Evolutionary conservation across 306 rosid species (phyloP), one percentile per base, ranked within the genome.

Genomic region (Rosa rugosa): DNA sequence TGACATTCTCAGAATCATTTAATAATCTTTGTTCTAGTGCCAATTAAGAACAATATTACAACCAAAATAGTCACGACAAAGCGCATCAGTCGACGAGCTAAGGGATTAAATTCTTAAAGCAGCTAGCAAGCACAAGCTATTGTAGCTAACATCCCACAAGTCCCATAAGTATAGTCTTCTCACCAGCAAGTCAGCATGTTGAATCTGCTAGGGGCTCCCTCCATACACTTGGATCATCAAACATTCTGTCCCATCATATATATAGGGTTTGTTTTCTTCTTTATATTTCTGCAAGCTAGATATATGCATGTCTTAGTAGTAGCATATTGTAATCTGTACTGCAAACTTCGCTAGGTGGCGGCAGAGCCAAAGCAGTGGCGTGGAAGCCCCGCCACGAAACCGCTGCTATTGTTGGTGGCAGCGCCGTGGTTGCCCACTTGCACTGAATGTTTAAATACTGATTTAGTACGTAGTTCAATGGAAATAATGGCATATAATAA

Each of bases 301-400:
- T 11, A 13, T 1, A 62, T 62, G 8, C 17, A 25, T 11, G 38
- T 23, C 1, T 11, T 31, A 62, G 36, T 23, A 1, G 38, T 60
- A 12, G 40, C 6, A 5, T 47, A 16, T 16, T 31, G 18, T 14
- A 6, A 13, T 27, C 18, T 64, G 44, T 16, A 16, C 69, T 31
- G n/a, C 22, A 34, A 34, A 34, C 69, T 27, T 6, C 18, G 46
- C 6, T 38, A 38, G 71, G 42, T 66, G 71, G 49, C 8, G 47
- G 46, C 71, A 66, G 49, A 66, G 71, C 47, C 16, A 18, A 4
- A 66, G 47, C 6, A 66, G 16, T 38, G 49, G 71, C 71, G 71
- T 66, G 71, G 71, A 66, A 66, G 71, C 71, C 23, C 71, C 49
- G 71, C 79, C 34, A 75, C 60, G 38, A 62, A 45, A 41, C 53